These are phyloP conservation scores for Porphyrellus cyaneotinctus DNA, from an alignment of 768 basidiomycete species.

Conservation along the genomic window DNA sequence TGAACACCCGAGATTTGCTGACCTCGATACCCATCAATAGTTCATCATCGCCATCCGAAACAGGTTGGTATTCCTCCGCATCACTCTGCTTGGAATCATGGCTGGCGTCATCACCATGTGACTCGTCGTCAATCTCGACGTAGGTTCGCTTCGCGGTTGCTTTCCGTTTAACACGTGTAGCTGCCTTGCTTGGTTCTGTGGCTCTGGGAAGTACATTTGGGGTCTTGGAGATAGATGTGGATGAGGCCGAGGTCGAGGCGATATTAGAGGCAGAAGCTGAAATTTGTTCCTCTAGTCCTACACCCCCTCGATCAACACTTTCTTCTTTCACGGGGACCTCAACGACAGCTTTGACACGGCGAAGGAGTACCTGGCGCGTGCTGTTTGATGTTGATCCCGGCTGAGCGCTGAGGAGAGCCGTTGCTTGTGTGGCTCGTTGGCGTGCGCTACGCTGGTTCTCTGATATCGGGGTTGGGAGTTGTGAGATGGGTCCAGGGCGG, in stretches of 20 bases:
- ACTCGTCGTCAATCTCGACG: constrained; percentile 30
- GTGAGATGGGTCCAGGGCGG: constrained; percentile 10
- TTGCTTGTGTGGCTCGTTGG: constrained; percentile 15
- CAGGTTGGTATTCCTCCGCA: constrained; percentile 12
- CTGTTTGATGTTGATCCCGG: constrained; percentile 8
- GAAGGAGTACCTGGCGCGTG: constrained; percentile 39
- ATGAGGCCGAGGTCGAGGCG: constrained; percentile 14
- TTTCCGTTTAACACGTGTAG: constrained; percentile 21
- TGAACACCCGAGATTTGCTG: constrained; percentile 8
- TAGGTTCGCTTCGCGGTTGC: constrained; percentile 23
- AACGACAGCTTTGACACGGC: constrained; percentile 58
- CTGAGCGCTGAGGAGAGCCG: background rate
- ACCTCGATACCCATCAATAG: constrained; percentile 61
- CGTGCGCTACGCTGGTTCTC: constrained; percentile 28
- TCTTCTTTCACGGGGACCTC: constrained; percentile 64
- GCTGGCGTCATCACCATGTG: constrained; percentile 15
- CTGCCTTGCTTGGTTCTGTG: background rate
- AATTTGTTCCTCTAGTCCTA: background rate
- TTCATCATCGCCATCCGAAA: constrained; percentile 53
- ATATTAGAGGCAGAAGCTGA: constrained; percentile 14
- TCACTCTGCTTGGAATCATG: constrained; percentile 11
- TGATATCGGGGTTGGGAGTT: constrained; percentile 31
- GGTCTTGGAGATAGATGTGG: constrained; percentile 8
- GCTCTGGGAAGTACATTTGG: constrained; percentile 8
- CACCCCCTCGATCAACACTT: constrained; percentile 42